Conservation (phyloP, 2,329 filamentous ascomycete species). For the Hypocreales sp. region DNA sequence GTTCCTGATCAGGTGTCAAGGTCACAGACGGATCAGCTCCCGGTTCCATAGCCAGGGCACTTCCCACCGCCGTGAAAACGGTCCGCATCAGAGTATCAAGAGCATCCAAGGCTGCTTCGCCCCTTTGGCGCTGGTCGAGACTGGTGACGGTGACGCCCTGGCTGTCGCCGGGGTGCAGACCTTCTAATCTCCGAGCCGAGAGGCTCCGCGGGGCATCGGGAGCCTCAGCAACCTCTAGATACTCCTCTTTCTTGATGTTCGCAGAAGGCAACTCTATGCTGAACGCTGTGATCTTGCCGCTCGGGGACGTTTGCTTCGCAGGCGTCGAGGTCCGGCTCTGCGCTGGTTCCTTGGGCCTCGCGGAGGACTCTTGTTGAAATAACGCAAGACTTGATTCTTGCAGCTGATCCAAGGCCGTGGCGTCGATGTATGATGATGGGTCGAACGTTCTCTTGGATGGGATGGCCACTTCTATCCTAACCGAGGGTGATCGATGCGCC, state of each 20-base stretch:
- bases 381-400: conserved; percentile 1
- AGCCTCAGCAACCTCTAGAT: conserved; percentile 28
- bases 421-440: conserved; percentile 18
- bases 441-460: conserved; percentile 26
- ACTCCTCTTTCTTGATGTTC: conserved; percentile 36
- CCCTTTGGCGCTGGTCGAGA: conserved; percentile 68
- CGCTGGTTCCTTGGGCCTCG: conserved; percentile 3
- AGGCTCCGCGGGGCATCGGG: conserved; percentile 30
- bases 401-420: conserved; percentile 8
- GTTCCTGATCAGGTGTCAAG: conserved; percentile 41
- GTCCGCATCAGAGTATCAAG: conserved; percentile 55
- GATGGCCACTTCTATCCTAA: conserved; percentile 31
- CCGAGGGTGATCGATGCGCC: conserved; percentile 17
- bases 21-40: conserved; percentile 38
- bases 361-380: conserved; percentile 6
- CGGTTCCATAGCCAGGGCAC: conserved; percentile 39
- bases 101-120: conserved; percentile 56
- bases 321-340: conserved; percentile 4
- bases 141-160: conserved; percentile 44
- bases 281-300: conserved; percentile 15
- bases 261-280: conserved; percentile 30
- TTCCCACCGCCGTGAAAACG: conserved; percentile 65
- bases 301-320: conserved; percentile 2
- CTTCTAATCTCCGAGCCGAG: conserved; percentile 38
- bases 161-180: conserved; percentile 30